Base-by-base conservation (phyloP, 2,329 filamentous ascomycete species). In the Apiospora saccharicola region DNA sequence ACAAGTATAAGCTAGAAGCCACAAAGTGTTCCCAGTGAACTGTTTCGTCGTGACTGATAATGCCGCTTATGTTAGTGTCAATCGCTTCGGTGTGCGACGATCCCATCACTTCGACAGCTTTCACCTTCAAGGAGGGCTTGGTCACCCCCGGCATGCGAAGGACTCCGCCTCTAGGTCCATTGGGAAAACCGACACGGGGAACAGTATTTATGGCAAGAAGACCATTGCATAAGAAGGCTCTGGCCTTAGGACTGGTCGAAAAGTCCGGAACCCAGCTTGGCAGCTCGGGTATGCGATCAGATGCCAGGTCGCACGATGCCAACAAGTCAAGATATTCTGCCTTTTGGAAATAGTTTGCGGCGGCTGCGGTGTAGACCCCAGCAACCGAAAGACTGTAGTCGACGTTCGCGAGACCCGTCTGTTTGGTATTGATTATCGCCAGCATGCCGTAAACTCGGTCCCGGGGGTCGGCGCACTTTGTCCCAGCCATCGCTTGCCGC, bases 211-310 rank as follows among this genome's bases (percentile, higher is more conserved):
- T 57, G 26, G 51, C 51, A 6, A 24, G 14, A 30, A 6, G 30
- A 19, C 4, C 12, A 19, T 14, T 30, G 3, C 4, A 7, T 3
- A 30, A 19, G 51, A n/a, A 22, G 8, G 3, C 13, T 4, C 4
- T 26, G n/a, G 22, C 7, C 6, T 1, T 4, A 5, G 67, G 0
- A 4, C 4, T 46, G 22, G 22, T 47, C 8, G 67, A 68, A 43
- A 24, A 46, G 30, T 68, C 41, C 24, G 67, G 67, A 30, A 68
- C 67, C 41, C 67, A 68, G 30, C 67, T 68, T 68, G 67, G 67
- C 12, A 68, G 41, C 3, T 44, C 19, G 3, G 24, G 14, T 41
- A 47, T 46, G 14, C n/a, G n/a, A 41, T 47, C 2, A 8, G 41
- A 13, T 0, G 41, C 19, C n/a, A 47, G 19, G n/a, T 68, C 67